Base-by-base conservation (phyloP, 1,284 basidiomycete genomes). In the Clitocybe nebularis region DNA sequence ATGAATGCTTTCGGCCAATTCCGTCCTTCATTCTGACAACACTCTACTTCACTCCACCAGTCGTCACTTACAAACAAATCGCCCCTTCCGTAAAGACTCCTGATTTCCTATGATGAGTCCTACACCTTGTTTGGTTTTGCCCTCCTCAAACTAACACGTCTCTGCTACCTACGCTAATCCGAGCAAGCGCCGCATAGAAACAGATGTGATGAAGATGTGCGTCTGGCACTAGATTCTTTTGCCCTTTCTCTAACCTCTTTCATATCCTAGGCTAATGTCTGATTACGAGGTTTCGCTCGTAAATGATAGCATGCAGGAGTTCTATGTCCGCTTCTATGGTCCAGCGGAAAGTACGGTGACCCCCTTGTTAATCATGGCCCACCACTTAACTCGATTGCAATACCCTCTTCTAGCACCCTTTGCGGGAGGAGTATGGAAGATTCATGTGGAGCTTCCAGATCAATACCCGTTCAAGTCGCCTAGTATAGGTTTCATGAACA, bases 401-500 rank as follows among this genome's bases (percentile, higher is more conserved):
- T 37, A 22, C 35, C 39, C 39, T 39, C 46, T 32, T 41, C 39
- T 37, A 98, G 95, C 95, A 33, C 95, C 94, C 0, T 99, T 98
- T 59, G 83, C 88, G 19, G 89, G 90, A 37, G 95, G 96, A 32
- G 89, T 94, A 34, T 99, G 95, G 95, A 97, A 95, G 78, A 94
- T 99, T 48, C 96, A 98, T 58, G 96, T 99, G 46, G 96, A 99
- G 62, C 76, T 99, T n/a, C 95, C 96, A 3, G 93, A 98, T 58
- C 92, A 96, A 65, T 99, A 99, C 61, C 96, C 95, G 1, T 99
- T 89, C 82, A 99, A 99, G 68, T 95, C 92, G 23, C 95, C 96
- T 2, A 95, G 92, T 58, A 99, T 99, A 56, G 95, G 95, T 1
- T 99, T 99, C 69, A 95, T 97, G 92, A 99, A 99, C 81, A 97